Percentiles rank a stretch among this genome's conserved stretches.
These are phyloP conservation scores for Tolypocladium ophioglossoides DNA, from an alignment of 2,329 filamentous ascomycete species.

Conservation along the genomic window DNA sequence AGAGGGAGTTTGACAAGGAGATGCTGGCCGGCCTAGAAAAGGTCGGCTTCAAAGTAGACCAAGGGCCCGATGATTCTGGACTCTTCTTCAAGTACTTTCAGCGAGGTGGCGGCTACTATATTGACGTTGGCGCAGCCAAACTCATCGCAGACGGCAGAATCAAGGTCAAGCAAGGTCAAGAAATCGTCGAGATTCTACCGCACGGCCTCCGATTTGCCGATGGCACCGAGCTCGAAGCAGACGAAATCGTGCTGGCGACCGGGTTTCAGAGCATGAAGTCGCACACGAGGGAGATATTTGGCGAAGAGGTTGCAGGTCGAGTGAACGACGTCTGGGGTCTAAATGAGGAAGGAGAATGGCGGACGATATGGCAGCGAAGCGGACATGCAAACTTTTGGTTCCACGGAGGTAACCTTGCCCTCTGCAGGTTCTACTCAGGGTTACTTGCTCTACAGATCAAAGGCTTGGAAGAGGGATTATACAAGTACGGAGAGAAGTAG, in stretches of 20 bases:
- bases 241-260: constrained; percentile 53
- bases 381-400: constrained; percentile 58
- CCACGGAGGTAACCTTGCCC: constrained; percentile 52
- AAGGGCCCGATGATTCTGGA: constrained; percentile 44
- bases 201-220: constrained; percentile 38
- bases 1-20: constrained; percentile 25
- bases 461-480: constrained; percentile 27
- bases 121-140: constrained; percentile 53
- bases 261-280: constrained; percentile 61
- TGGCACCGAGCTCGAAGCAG: constrained; percentile 44
- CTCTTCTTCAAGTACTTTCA: constrained; percentile 54
- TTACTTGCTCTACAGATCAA: constrained; percentile 43
- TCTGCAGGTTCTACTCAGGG: constrained; percentile 51
- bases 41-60: constrained; percentile 51
- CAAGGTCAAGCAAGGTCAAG: constrained; percentile 48
- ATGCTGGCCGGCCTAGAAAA: constrained; percentile 33
- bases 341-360: constrained; percentile 45
- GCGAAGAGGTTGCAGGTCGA: constrained; percentile 46
- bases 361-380: constrained; percentile 46
- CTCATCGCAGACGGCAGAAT: constrained; percentile 55
- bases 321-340: constrained; percentile 53
- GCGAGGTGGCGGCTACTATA: constrained; percentile 59
- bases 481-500: constrained; percentile 20
- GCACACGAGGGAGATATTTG: constrained; percentile 50
- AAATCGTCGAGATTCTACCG: constrained; percentile 39